Percentiles rank a stretch among this genome's conserved stretches.
Evolutionary conservation across 2,329 filamentous ascomycete genomes (phyloP).

Genomic region (Aspergillus sp.): DNA sequence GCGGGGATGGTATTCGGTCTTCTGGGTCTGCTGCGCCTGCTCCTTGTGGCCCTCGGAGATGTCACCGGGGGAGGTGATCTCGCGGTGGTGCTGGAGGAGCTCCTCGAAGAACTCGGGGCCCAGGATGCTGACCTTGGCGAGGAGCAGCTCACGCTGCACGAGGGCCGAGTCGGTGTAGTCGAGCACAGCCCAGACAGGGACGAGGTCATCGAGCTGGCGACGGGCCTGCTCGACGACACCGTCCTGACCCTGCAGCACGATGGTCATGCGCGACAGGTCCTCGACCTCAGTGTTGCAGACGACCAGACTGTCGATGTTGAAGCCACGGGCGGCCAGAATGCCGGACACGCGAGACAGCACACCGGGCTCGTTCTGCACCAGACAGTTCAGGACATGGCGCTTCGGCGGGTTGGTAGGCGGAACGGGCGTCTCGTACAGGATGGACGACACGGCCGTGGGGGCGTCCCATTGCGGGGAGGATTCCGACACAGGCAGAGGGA

Average conservation of each 20-base stretch:
- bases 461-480: constrained; percentile 79
- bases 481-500: constrained; percentile 74
- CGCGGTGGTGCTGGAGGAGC: constrained; percentile 88
- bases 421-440: constrained; percentile 95
- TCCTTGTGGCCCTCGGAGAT: constrained; percentile 29
- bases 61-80: constrained; percentile 65
- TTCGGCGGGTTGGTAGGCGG: constrained; percentile 82
- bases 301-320: constrained; percentile 98
- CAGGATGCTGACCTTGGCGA: constrained; percentile 95
- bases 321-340: constrained; percentile 90
- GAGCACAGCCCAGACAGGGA: constrained; percentile 96
- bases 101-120: constrained; percentile 99
- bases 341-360: constrained; percentile 95
- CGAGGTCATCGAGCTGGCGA: constrained; percentile 90
- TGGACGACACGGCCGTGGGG: constrained; percentile 92
- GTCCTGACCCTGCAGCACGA: constrained; percentile 92
- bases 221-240: constrained; percentile 96
- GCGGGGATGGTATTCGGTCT: constrained; percentile 79
- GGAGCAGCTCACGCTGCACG: constrained; percentile 89
- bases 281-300: constrained; percentile 98
- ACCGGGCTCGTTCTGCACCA: constrained; percentile 98
- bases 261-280: constrained; percentile 97
- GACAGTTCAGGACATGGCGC: constrained; percentile 94
- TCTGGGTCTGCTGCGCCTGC: constrained; percentile 13
- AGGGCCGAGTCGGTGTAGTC: constrained; percentile 92